These are phyloP conservation scores for Boletellus emodensis DNA, from an alignment of 768 basidiomycete species.

Conservation along the genomic window DNA sequence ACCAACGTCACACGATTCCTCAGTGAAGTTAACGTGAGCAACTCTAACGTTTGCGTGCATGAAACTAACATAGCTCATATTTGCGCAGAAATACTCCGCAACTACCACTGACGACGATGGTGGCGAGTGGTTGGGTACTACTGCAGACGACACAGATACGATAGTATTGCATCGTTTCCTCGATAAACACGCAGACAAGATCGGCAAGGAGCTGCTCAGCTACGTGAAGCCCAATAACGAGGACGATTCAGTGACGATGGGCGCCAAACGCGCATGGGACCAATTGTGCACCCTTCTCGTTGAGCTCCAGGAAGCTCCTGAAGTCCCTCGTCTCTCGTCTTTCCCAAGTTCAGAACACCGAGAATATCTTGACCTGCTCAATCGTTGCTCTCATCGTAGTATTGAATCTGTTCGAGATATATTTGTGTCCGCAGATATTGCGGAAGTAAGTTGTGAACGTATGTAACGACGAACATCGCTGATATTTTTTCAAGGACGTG, in stretches of 20 bases:
- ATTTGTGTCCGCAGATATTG: constrained; percentile 54
- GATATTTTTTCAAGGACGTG: constrained; percentile 31
- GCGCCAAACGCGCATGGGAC: constrained; percentile 83
- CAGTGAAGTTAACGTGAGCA: constrained; percentile 64
- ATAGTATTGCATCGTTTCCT: constrained; percentile 83
- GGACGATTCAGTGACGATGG: constrained; percentile 49
- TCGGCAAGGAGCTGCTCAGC: constrained; percentile 82
- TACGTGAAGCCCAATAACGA: constrained; percentile 57
- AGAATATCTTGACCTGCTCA: constrained; percentile 67
- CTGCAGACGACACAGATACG: constrained; percentile 78
- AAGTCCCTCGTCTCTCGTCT: constrained; percentile 58
- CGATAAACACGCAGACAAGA: constrained; percentile 80
- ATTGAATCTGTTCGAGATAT: constrained; percentile 61
- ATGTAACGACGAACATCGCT: background rate
- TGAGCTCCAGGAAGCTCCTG: constrained; percentile 67
- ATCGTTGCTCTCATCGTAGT: constrained; percentile 54
- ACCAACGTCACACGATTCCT: constrained; percentile 72
- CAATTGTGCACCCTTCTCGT: constrained; percentile 73
- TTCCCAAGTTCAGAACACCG: constrained; percentile 48
- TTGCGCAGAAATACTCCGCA: constrained; percentile 39
- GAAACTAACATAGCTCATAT: background rate
- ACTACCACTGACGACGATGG: constrained; percentile 53
- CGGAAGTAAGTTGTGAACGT: constrained; percentile 37
- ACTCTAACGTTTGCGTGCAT: background rate
- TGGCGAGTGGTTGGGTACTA: constrained; percentile 72